These are phyloP conservation scores for Stachybotrys chlorohalonatus DNA, from an alignment of 2,329 filamentous ascomycete genomes.

Conservation along the genomic window DNA sequence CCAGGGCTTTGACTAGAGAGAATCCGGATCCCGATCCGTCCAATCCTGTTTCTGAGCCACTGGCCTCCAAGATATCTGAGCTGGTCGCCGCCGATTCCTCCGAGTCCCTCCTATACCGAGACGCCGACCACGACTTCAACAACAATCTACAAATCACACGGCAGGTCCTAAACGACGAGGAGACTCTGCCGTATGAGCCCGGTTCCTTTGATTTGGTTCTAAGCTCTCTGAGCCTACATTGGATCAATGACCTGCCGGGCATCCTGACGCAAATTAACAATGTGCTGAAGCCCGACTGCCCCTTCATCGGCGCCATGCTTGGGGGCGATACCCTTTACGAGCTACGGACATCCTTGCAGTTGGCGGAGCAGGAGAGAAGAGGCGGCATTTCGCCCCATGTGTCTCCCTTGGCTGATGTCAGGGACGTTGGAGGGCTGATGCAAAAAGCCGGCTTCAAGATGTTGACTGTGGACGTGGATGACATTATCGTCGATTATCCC, in stretches of 20 bases:
- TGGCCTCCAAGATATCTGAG: constrained; percentile 62
- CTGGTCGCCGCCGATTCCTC: constrained; percentile 81
- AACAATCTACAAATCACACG: constrained; percentile 61
- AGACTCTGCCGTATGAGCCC: constrained; percentile 65
- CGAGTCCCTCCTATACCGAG: constrained; percentile 66
- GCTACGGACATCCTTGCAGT: constrained; percentile 82
- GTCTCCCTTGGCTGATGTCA: constrained; percentile 83
- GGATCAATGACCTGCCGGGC: constrained; percentile 93
- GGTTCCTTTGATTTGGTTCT: constrained; percentile 82
- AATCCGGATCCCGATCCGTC: constrained; percentile 53
- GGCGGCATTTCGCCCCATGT: constrained; percentile 90
- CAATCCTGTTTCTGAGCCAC: constrained; percentile 52
- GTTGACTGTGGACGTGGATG: constrained; percentile 92
- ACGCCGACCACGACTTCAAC: constrained; percentile 68
- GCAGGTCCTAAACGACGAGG: constrained; percentile 64
- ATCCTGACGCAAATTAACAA: constrained; percentile 77
- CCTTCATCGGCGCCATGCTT: constrained; percentile 93
- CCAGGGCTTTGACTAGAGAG: constrained; percentile 64
- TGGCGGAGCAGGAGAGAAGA: constrained; percentile 81
- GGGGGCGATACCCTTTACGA: constrained; percentile 92
- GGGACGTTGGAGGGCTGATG: constrained; percentile 81
- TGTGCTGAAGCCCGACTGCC: constrained; percentile 78
- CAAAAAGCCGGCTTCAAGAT: constrained; percentile 88
- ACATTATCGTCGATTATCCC: constrained; percentile 92
- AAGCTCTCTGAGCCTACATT: constrained; percentile 84